Evolutionary conservation across 139 green algal genomes (phyloP).

Genomic region (Desmodesmus armatus): DNA sequence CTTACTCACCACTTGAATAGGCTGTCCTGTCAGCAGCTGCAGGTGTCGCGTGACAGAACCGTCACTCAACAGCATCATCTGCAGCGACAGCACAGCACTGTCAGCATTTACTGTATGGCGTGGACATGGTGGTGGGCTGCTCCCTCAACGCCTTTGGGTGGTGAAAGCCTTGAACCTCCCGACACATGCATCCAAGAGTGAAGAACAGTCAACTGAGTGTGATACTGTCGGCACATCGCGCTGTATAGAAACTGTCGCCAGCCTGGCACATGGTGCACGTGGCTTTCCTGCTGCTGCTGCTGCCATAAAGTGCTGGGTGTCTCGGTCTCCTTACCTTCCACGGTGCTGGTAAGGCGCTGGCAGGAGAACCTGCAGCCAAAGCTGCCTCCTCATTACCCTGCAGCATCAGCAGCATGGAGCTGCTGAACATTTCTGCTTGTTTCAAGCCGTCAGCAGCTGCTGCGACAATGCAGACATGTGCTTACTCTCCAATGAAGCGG

Average conservation of each 20-base stretch:
- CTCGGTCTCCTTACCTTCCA: conserved; percentile 45
- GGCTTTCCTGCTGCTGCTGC: not conserved
- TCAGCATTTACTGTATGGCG: not conserved
- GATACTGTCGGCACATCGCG: no score
- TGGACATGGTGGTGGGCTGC: no score
- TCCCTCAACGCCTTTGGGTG: no score
- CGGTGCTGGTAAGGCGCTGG: not conserved
- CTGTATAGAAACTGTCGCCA: no score
- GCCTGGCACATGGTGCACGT: not conserved
- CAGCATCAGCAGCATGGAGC: not conserved
- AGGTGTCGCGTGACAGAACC: conserved; percentile 97
- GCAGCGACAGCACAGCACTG: not conserved
- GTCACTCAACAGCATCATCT: conserved; percentile 81
- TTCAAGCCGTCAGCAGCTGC: no score
- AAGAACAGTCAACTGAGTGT: no score
- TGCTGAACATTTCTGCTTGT: not conserved
- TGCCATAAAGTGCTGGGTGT: conserved; percentile 15
- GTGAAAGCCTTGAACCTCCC: no score
- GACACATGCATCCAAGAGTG: no score
- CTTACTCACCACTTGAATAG: conserved; percentile 54
- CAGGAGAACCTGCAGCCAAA: conserved; percentile 9
- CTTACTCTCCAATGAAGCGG: conserved; percentile 15
- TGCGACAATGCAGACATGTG: not conserved
- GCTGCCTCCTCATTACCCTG: conserved; percentile 26
- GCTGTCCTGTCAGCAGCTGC: conserved; percentile 59